Evolutionary conservation across 257 asterid genomes (phyloP).

Genomic region (Forsythia suspensa): DNA sequence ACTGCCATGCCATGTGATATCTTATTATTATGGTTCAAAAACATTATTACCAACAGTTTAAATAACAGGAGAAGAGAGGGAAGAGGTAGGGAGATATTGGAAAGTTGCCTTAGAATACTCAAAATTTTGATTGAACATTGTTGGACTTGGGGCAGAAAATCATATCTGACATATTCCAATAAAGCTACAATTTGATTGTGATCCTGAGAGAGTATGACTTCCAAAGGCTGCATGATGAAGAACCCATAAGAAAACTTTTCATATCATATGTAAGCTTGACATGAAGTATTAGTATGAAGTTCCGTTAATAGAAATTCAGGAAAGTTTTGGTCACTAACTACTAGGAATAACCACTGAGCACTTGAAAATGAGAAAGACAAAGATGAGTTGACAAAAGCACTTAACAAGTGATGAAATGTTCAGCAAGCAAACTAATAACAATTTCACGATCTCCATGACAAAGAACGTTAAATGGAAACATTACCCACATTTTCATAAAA

Average conservation of each 20-base stretch:
- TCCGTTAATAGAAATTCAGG: background rate
- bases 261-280: slow-evolving; percentile 9
- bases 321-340: background rate
- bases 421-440: background rate
- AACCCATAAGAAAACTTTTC: slow-evolving; percentile 4
- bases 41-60: slow-evolving; percentile 20
- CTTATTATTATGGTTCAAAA: slow-evolving; percentile 8
- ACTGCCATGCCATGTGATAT: slow-evolving; percentile 50
- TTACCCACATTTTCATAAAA: background rate
- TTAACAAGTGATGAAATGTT: background rate
- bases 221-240: slow-evolving; percentile 80
- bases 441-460: slow-evolving; percentile 5
- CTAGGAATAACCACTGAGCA: background rate
- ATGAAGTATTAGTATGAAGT: slow-evolving; percentile 3
- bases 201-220: slow-evolving; percentile 89
- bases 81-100: slow-evolving; percentile 9
- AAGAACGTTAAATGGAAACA: background rate
- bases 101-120: slow-evolving; percentile 72
- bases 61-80: slow-evolving; percentile 14
- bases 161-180: slow-evolving; percentile 90
- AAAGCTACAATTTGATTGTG: slow-evolving; percentile 78
- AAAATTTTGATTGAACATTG: slow-evolving; percentile 81
- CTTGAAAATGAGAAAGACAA: background rate
- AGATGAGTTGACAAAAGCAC: slow-evolving; percentile 3
- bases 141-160: slow-evolving; percentile 78